Evolutionary conservation across 306 rosid species (phyloP), one percentile per base, ranked within the genome.

Genomic region (Dicorynia guianensis): DNA sequence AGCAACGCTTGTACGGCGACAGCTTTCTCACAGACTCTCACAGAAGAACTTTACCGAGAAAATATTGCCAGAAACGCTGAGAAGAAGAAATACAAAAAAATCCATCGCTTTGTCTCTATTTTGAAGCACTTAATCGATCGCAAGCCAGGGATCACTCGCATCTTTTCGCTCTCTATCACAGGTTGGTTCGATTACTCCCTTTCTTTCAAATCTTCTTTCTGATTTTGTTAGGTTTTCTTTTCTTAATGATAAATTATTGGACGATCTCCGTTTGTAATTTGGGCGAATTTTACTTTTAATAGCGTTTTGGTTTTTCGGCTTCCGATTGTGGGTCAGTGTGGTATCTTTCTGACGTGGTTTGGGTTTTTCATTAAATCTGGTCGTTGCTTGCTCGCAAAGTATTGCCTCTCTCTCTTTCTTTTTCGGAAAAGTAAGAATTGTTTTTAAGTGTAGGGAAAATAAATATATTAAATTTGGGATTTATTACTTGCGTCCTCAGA

Each of bases 401-500:
- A 9, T 30, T 25, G n/a, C 1, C 38, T 18, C 11, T 30, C 2
- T 5, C 18, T 59, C 11, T 56, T 6, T 30, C 3, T 11, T 9
- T 18, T 2, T 12, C 0, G 6, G 13, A 48, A 13, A 4, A 49
- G 11, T 7, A 17, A 55, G 4, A 55, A 19, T 55, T 55, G 61
- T 20, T 19, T 56, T 10, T 30, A 25, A 25, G 30, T 25, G 30
- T 25, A 1, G 30, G 2, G 6, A n/a, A 20, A 18, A 36, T 5
- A 0, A 33, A 20, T 64, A 3, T 44, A 5, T 11, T 11, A 3
- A 19, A 43, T 40, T 40, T 11, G 33, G 11, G 5, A 15, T 18
- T 6, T 7, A 14, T 64, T 82, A 56, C 86, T 83, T 78, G 83
- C 67, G 67, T 10, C 30, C 34, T 74, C 66, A 70, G 39, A 74